phyloP scores from a whole-genome alignment of 2,329 filamentous ascomycete species.

The Penicillium sp. region DNA sequence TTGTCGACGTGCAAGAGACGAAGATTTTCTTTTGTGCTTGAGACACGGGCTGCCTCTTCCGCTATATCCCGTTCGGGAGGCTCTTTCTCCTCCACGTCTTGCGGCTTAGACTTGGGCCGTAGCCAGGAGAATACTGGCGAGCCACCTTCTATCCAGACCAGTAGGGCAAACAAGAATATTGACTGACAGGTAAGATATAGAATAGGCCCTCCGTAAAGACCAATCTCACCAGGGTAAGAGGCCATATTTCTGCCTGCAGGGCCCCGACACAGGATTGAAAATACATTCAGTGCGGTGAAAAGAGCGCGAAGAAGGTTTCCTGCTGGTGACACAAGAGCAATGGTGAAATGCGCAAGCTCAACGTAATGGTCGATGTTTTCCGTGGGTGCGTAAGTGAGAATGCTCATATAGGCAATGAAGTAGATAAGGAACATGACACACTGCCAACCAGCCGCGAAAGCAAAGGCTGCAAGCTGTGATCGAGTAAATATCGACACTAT shows the following conservation, averaged over 20 bases:
- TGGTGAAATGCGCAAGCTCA: slow-evolving; percentile 73
- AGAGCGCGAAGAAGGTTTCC: slow-evolving; percentile 75
- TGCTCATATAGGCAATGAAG: slow-evolving; percentile 71
- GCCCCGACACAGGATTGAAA: slow-evolving; percentile 72
- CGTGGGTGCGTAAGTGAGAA: slow-evolving; percentile 75
- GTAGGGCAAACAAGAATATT: slow-evolving; percentile 69
- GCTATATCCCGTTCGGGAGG: slow-evolving; percentile 63
- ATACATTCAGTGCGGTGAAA: slow-evolving; percentile 80
- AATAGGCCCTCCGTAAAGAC: slow-evolving; percentile 81
- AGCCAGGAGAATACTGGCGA: slow-evolving; percentile 61
- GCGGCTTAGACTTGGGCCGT: slow-evolving; percentile 49
- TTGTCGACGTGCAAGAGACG: slow-evolving; percentile 83
- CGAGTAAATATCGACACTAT: slow-evolving; percentile 78
- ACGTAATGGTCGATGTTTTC: slow-evolving; percentile 71
- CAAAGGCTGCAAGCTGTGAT: slow-evolving; percentile 83
- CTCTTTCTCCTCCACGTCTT: slow-evolving; percentile 47
- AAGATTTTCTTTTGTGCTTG: slow-evolving; percentile 68
- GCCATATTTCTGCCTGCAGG: slow-evolving; percentile 62
- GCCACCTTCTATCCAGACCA: slow-evolving; percentile 83
- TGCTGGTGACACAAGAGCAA: slow-evolving; percentile 76
- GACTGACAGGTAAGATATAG: slow-evolving; percentile 79
- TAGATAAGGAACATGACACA: slow-evolving; percentile 73
- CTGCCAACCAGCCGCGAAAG: slow-evolving; percentile 78
- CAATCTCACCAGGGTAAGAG: slow-evolving; percentile 71
- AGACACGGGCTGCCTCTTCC: slow-evolving; percentile 68